A percentile compares a stretch with the other conserved stretches of the same genome.
Evolutionary conservation across 116 monocot species (phyloP).

Genomic region (Iris pallida): DNA sequence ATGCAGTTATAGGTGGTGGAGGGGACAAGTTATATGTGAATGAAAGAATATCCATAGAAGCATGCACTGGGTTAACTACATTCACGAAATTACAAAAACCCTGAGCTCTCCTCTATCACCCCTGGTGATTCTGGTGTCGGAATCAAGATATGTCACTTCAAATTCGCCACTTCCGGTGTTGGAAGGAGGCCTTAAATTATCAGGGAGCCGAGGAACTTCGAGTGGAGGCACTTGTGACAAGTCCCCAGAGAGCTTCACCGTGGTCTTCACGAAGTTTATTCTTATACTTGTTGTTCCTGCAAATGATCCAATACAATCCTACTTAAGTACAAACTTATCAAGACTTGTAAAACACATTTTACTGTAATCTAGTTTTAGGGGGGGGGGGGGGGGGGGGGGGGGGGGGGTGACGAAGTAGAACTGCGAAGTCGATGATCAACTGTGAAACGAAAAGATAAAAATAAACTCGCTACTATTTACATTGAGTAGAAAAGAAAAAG

Average conservation of each 20-base stretch:
- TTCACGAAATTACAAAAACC: slow-evolving; percentile 81
- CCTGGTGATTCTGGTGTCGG: slow-evolving; percentile 60
- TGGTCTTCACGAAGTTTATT: slow-evolving; percentile 72
- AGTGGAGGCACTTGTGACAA: slow-evolving; percentile 78
- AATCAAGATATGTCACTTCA: slow-evolving; percentile 77
- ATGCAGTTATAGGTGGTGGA: too few species aligned
- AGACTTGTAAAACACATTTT: too few species aligned
- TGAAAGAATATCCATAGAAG: too few species aligned
- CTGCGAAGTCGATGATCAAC: too few species aligned
- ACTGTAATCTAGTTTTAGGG: too few species aligned
- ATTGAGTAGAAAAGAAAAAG: not conserved
- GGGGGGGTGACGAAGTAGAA: too few species aligned
- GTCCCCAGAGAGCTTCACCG: slow-evolving; percentile 60
- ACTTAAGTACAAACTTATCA: not conserved
- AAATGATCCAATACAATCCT: not conserved
- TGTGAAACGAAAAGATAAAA: too few species aligned
- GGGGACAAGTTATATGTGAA: too few species aligned
- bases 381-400: too few species aligned
- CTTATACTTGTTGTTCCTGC: slow-evolving; percentile 68
- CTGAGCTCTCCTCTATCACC: slow-evolving; percentile 89
- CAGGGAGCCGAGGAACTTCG: slow-evolving; percentile 81
- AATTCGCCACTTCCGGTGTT: slow-evolving; percentile 71
- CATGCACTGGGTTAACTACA: not conserved
- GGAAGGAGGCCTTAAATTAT: slow-evolving; percentile 56
- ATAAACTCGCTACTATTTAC: too few species aligned